phyloP scores from a whole-genome alignment of 805 yeast genomes.

The Wickerhamiella bombiphila region DNA sequence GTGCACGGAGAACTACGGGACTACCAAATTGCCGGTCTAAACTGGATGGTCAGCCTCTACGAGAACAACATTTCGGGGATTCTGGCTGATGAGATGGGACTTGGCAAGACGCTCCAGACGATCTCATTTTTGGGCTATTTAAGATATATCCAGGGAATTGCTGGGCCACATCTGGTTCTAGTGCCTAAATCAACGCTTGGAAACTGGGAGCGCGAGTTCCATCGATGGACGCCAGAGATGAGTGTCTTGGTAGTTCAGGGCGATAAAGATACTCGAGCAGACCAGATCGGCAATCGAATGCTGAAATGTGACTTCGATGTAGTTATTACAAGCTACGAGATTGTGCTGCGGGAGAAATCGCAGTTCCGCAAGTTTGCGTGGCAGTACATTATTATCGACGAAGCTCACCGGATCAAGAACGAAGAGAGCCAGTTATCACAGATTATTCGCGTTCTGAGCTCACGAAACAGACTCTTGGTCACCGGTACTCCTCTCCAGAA shows the following conservation, averaged over 20 bases:
- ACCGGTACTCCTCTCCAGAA: conserved; percentile 96
- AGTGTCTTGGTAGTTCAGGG: conserved; percentile 78
- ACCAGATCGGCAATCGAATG: conserved; percentile 43
- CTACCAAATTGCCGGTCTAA: conserved; percentile 87
- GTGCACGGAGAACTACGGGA: conserved; percentile 67
- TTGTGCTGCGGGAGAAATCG: conserved; percentile 80
- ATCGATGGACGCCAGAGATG: conserved; percentile 93
- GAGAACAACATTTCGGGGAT: conserved; percentile 86
- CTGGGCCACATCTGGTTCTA: conserved; percentile 82
- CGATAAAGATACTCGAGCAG: conserved; percentile 61
- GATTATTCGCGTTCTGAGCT: conserved; percentile 76
- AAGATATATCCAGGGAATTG: conserved; percentile 58
- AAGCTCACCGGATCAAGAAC: conserved; percentile 92
- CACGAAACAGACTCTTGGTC: conserved; percentile 68
- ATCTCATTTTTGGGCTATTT: conserved; percentile 82
- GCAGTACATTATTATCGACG: conserved; percentile 91
- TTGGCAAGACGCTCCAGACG: conserved; percentile 91
- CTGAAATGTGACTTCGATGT: conserved; percentile 76
- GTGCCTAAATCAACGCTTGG: conserved; percentile 94
- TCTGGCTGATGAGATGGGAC: conserved; percentile 96
- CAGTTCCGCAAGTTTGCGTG: conserved; percentile 69
- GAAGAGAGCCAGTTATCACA: conserved; percentile 87
- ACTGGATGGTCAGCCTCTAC: conserved; percentile 82
- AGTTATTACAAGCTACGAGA: conserved; percentile 79
- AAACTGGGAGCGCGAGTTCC: conserved; percentile 92